Base-by-base conservation (phyloP, 257 asterid genomes). In the Leptodermis oblonga region DNA sequence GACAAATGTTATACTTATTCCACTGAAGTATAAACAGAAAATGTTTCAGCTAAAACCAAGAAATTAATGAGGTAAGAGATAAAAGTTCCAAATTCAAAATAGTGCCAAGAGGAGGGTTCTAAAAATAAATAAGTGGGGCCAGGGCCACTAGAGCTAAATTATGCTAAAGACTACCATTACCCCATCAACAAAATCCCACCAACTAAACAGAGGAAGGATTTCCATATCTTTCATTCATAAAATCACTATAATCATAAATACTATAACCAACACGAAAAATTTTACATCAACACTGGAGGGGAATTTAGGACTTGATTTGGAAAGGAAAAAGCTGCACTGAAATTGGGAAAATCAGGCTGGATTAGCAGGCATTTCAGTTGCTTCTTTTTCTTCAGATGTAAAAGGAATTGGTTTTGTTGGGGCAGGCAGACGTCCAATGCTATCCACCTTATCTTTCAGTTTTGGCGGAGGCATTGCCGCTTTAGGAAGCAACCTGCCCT, bases 391-490 rank as follows among this genome's bases (percentile, higher is more conserved):
- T 72, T 86, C 87, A 20, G 68, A 26, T 2, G 82, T 76, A 67
- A 90, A 81, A 36, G 96, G 95, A 62, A 93, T 83, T 0, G 96
- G 96, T 81, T 93, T 93, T 33, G 87, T 87, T 17, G 97, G 97
- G 64, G 96, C 97, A 55, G 97, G 97, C 43, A 93, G 77, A 45
- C 97, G 92, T 42, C 99, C 99, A 2, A 88, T 83, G 62, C 97
- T 87, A 78, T 93, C 96, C 4, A 90, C 99, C 76, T 87, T 90
- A 62, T 90, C 96, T 43, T 56, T 79, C 78, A 79, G 89, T 72
- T 90, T 93, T 0, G 99, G 97, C 9, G 99, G 96, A 71, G 99
- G 97, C 76, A 96, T 83, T 49, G 99, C 97, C 46, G 99, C 77
- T 74, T 63, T 88, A 0, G 99, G 99, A 56, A 93, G 91, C 64